Conservation (phyloP, 1,284 basidiomycete genomes). For the Melanopsichium pennsylvanicum region DNA sequence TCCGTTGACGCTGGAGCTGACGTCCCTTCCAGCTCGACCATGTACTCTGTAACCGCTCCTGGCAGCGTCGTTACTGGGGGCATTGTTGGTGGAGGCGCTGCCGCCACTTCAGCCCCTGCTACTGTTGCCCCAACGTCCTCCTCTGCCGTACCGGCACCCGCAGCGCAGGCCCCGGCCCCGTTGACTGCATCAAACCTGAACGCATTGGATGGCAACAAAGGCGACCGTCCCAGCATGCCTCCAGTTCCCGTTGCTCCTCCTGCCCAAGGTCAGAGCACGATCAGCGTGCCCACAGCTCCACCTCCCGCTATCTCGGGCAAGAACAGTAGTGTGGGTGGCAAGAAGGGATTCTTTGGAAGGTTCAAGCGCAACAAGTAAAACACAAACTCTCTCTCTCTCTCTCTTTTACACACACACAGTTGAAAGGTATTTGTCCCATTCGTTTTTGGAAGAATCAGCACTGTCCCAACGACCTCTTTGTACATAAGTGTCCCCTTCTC, state of each 20-base stretch:
- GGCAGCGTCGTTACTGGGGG: slow-evolving; percentile 20
- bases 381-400: slow-evolving; percentile 5
- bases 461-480: background rate
- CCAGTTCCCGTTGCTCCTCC: slow-evolving; percentile 37
- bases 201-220: slow-evolving; percentile 22
- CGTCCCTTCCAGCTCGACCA: slow-evolving; percentile 18
- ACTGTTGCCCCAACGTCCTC: slow-evolving; percentile 3
- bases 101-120: background rate
- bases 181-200: slow-evolving; percentile 34
- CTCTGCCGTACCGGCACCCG: background rate
- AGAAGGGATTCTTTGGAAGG: slow-evolving; percentile 39
- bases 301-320: slow-evolving; percentile 40
- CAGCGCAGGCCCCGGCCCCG: slow-evolving; percentile 16
- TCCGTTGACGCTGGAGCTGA: slow-evolving; percentile 12
- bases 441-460: slow-evolving; percentile 7
- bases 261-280: slow-evolving; percentile 21
- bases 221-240: slow-evolving; percentile 30
- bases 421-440: too few species aligned
- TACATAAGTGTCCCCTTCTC: too few species aligned
- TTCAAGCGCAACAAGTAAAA: slow-evolving; percentile 44
- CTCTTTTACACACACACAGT: too few species aligned
- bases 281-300: slow-evolving; percentile 40
- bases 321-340: slow-evolving; percentile 15
- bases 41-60: slow-evolving; percentile 37
- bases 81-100: slow-evolving; percentile 6